Base-by-base conservation (phyloP, 176 grass and related monocot species). In the Oryza glaberrima region DNA sequence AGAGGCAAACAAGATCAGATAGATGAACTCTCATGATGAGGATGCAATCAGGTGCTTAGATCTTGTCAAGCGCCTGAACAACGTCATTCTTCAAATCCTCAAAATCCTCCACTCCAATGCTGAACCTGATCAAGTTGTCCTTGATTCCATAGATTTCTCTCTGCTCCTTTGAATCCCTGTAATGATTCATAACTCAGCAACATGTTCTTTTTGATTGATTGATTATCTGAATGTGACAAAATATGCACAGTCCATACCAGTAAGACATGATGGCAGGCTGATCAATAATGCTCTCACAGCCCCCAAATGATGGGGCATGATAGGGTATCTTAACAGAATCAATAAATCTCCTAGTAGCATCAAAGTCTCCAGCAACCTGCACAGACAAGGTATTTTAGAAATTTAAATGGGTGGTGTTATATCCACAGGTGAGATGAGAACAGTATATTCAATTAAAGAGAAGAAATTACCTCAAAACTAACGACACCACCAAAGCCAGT, bases 191-290 rank as follows among this genome's bases (percentile, higher is more conserved):
- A 65, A 73, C 32, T 26, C 43, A 45, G 40, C 20, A 69, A 47
- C 20, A 38, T 43, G 7, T n/a, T 76, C 22, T 0, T 32, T 58
- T 38, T 70, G 11, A 65, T 68, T 54, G 23, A 30, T 19, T 11
- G 7, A 76, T 23, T 69, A 25, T 30, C 19, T 11, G 7, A 76
- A 32, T 69, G 35, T 30, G 28, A 51, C 28, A 82, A 82, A 70
- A 61, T 70, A 19, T 22, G 61, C 16, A 52, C 5, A 36, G 7
- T 41, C 73, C 64, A n/a, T 92, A 99, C 96, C 96, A 99, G 85
- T 99, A 99, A 72, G 96, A 99, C 96, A 99, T 96, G 78, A 99
- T 96, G 78, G 93, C 96, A 88, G 96, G 96, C 79, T 96, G 96
- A 81, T 96, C 91, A 67, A 99, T 89, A 82, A 96, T 92, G 85